Evolutionary conservation across 1,139 yeast genomes (phyloP), one percentile per base, ranked within the genome.

Genomic region (Saccharomyces pastorianus): DNA sequence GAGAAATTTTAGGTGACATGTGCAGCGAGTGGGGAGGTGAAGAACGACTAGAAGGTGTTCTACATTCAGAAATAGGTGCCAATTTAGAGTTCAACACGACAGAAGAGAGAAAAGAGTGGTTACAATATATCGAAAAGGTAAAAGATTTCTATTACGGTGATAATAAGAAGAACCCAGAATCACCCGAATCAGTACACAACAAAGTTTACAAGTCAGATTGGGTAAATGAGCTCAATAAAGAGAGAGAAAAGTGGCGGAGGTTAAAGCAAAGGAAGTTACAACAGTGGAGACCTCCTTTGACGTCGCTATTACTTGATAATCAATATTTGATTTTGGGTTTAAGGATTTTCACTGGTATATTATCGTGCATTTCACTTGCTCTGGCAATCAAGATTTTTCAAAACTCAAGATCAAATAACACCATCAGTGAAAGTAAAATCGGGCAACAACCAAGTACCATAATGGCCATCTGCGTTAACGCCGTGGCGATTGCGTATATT

Each of bases 401-500:
- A 14, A 74, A 74, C 56, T 82, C 87, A 26, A 65, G 68, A 26
- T 54, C 54, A 58, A 59, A 55, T 55, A 58, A 58, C 47, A 52
- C 57, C 56, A 51, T 51, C 49, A 72, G 73, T 56, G 49, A 79
- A 11, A 75, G 73, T 2, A 66, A 71, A n/a, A 69, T 88, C 13
- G 75, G 79, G 2, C 96, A 89, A 66, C 93, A 88, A 68, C 86
- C 98, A 23, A 85, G 96, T 62, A 88, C 97, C 0, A 83, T 90
- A 52, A 89, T 93, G 96, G 95, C 97, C 1, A 79, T 91, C 2
- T 83, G 83, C 51, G 96, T 91, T 7, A 93, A 90, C 68, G 75
- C 90, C 34, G 76, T 83, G 60, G 96, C 96, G 2, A 73, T 89
- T 44, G 80, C 82, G 0, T 93, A 93, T 66, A 78, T 90, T 56